These are phyloP conservation scores for Hygrophorus russula DNA, from an alignment of 768 basidiomycete genomes.

Conservation along the genomic window DNA sequence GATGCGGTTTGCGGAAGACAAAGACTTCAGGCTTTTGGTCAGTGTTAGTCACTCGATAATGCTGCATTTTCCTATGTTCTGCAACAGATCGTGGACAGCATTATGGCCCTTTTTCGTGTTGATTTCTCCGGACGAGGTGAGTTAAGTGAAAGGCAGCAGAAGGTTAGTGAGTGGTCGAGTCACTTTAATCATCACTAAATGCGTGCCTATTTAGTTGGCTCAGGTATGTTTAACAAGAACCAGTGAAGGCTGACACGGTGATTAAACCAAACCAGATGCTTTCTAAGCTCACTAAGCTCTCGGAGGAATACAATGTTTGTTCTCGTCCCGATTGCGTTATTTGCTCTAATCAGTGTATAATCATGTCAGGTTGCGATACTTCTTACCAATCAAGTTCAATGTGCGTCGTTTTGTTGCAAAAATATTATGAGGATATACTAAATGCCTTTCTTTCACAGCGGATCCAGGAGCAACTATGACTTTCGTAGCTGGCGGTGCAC, in stretches of 20 bases:
- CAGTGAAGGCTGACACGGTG: background rate
- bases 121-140: conserved; percentile 93
- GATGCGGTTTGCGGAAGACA: conserved; percentile 81
- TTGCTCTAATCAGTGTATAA: conserved; percentile 2
- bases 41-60: conserved; percentile 4
- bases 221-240: conserved; percentile 38
- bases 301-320: conserved; percentile 82
- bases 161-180: conserved; percentile 29
- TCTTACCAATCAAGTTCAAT: conserved; percentile 90
- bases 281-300: conserved; percentile 80
- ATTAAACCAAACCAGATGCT: conserved; percentile 50
- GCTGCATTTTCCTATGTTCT: conserved; percentile 8
- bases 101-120: conserved; percentile 93
- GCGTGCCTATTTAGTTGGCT: conserved; percentile 45
- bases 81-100: conserved; percentile 81
- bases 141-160: conserved; percentile 88
- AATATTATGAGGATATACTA: background rate
- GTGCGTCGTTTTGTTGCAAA: conserved; percentile 23
- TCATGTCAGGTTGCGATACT: conserved; percentile 62
- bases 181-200: background rate
- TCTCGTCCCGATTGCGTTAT: background rate
- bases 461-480: conserved; percentile 94
- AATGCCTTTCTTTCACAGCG: conserved; percentile 29
- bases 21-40: conserved; percentile 67
- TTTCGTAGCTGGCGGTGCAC: conserved; percentile 86